Base-by-base conservation (phyloP, 805 yeast species). In the Kluyveromyces wickerhamii region DNA sequence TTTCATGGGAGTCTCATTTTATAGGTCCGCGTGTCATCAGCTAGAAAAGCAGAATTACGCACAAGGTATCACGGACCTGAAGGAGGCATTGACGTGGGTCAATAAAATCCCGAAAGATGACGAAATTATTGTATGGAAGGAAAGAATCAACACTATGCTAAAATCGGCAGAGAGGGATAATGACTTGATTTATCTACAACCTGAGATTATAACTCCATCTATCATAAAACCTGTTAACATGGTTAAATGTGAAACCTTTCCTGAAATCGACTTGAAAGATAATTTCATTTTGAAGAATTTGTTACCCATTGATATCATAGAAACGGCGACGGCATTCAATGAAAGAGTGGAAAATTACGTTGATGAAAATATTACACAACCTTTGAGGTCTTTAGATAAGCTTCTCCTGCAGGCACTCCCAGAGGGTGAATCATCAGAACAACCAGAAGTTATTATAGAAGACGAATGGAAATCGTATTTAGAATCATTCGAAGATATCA, bases 151-250 rank as follows among this genome's bases (percentile, higher is more conserved):
- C 7, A 66, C 63, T 1, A 63, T 68, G 1, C 48, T 79, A 7
- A 57, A 63, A 12, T 62, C 70, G 3, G 74, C 88, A 0, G 86
- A 81, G 43, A 69, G 77, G 43, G 96, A 87, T 44, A 87, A 87
- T 51, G 88, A 86, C 48, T 63, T 86, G 45, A 77, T 88, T 5
- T 84, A 85, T 54, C 58, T 83, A 25, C 78, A 81, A 38, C 59
- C 63, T 2, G 76, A 85, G 1, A 94, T 94, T 6, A 38, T 49
- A 0, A 60, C 65, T 2, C 44, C 76, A 2, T 47, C 62, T 0
- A 61, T 77, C 3, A 49, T 57, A 2, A 69, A 70, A 23, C 51
- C 59, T 2, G 77, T 76, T 0, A 54, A 70, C 4, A 73, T 81
- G 67, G 85, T 79, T 2, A 71, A 72, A 34, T 60, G 74, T 0